Base-by-base conservation (phyloP, 164 flowering plant species). In the Annona cherimola region DNA sequence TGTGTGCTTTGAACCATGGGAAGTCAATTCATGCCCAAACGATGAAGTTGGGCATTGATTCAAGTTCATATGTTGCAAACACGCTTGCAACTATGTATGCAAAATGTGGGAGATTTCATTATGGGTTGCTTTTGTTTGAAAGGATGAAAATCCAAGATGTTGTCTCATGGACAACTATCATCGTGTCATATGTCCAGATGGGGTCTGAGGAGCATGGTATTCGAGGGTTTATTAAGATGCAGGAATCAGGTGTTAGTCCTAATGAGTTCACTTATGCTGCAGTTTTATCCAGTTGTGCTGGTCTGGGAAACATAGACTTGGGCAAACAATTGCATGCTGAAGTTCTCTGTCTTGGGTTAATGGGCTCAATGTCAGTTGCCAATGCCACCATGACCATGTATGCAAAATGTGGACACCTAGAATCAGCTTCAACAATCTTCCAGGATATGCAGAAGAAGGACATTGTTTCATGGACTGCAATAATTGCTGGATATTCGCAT, bases 221-320 rank as follows among this genome's bases (percentile, higher is more conserved):
- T 59, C 76, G 79, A 43, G 78, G 81, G 4, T 92, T 90, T 70
- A 19, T 76, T 63, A 68, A 59, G 69, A 89, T 94, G 97, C 76
- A 76, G 75, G 80, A 83, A 67, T 79, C 83, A 1, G 84, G 72
- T 69, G 85, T 86, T 42, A 69, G 20, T 65, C 93, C 96, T n/a
- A 92, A 94, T 77, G 96, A 84, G 26, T 89, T 81, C 72, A 90
- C 98, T 5, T 87, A 83, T 84, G 89, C 97, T 3, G 86, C 97
- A 0, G 79, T 94, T 4, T 70, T 90, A 18, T 83, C 97, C 45
- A 81, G 79, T 50, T 84, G 89, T 78, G 89, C 91, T 9, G 80
- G 69, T 66, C 77, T 87, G 61, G 74, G 78, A 9, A 83, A 77
- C 62, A 44, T 87, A 42, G 79, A 81, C n/a, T 87, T 82, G 90